Evolutionary conservation across 2,329 filamentous ascomycete species (phyloP), one percentile per base, ranked within the genome.

Genomic region (Hortaea werneckii): DNA sequence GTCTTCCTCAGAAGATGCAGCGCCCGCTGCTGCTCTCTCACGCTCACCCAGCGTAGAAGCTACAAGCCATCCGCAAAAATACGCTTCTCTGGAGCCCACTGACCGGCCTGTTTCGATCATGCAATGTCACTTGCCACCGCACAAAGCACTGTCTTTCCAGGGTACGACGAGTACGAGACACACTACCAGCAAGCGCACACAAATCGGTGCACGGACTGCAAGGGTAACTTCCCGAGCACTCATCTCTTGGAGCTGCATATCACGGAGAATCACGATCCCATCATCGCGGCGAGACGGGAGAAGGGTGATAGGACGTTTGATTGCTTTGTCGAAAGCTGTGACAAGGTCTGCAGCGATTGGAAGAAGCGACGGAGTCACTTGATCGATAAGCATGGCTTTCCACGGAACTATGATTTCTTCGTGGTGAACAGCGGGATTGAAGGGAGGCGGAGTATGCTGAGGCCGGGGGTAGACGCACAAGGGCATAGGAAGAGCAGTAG

Each of bases 311-410:
- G 87, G 59, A 95, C 85, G 80, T 95, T 84, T 66, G 81, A 79
- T 5, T 98, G 92, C 68, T 94, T 96, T 58, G 81, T 95, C 5
- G 85, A 95, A 60, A 82, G 76, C 41, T 98, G 92, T 65, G 86
- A 92, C 48, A 79, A 85, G 54, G 82, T 87, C 62, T 95, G 89
- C 67, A 80, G 78, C 45, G 88, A 85, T 4, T 81, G 84, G 29
- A 81, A 86, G 58, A 96, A 95, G 66, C 79, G 92, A 39, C 77
- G 86, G 30, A 79, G 87, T 63, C 90, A 98, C 70, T 74, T 95
- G 54, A 87, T 95, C 54, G 89, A 95, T 71, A 95, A 95, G 68
- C 92, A 98, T 66, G 77, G 83, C 68, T 98, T 92, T 61, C 90
- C 89, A 1, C 57, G 73, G 67, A 85, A 86, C 58, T 95, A 88